Percentiles rank a stretch among this genome's conserved stretches.
Evolutionary conservation across 1,284 basidiomycete species (phyloP).

Genomic region (Volvariella volvacea): DNA sequence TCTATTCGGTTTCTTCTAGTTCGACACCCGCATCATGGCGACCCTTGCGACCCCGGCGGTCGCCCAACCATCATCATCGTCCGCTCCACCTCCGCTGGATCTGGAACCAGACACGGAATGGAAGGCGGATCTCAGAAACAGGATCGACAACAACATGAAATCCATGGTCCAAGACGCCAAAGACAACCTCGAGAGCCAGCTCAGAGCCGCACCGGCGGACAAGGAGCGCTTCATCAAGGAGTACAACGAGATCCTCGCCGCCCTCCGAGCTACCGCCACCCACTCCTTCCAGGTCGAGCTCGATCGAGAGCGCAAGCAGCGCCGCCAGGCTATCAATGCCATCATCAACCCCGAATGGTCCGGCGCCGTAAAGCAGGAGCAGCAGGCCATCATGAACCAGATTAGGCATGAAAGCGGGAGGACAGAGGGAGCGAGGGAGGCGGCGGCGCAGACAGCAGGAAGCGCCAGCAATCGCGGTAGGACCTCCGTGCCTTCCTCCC

Average conservation of each 20-base stretch:
- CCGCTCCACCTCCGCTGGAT: slow-evolving; percentile 20
- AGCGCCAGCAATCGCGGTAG: too few species aligned
- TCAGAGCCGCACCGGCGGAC: slow-evolving; percentile 20
- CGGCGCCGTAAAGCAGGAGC: slow-evolving; percentile 30
- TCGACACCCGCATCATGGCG: slow-evolving; percentile 22
- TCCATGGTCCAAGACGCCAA: slow-evolving; percentile 43
- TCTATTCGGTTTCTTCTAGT: background rate
- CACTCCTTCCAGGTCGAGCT: slow-evolving; percentile 34
- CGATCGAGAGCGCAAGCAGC: slow-evolving; percentile 33
- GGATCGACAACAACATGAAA: slow-evolving; percentile 37
- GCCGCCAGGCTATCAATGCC: slow-evolving; percentile 32
- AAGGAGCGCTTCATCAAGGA: slow-evolving; percentile 27
- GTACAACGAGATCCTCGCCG: slow-evolving; percentile 31
- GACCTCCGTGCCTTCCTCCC: too few species aligned
- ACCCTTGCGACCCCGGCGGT: slow-evolving; percentile 18
- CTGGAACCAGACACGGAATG: slow-evolving; percentile 48
- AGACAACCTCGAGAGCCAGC: slow-evolving; percentile 29
- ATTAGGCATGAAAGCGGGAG: slow-evolving; percentile 17
- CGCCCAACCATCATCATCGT: slow-evolving; percentile 12
- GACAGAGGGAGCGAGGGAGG: background rate
- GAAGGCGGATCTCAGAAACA: slow-evolving; percentile 34
- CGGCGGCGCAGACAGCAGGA: too few species aligned
- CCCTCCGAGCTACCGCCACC: slow-evolving; percentile 29
- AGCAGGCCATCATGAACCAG: slow-evolving; percentile 33
- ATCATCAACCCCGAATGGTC: slow-evolving; percentile 26